A percentile compares a stretch with the other conserved stretches of the same genome.
These are phyloP conservation scores for Exophiala calicioides DNA, from an alignment of 2,329 filamentous ascomycete genomes.

Conservation along the genomic window DNA sequence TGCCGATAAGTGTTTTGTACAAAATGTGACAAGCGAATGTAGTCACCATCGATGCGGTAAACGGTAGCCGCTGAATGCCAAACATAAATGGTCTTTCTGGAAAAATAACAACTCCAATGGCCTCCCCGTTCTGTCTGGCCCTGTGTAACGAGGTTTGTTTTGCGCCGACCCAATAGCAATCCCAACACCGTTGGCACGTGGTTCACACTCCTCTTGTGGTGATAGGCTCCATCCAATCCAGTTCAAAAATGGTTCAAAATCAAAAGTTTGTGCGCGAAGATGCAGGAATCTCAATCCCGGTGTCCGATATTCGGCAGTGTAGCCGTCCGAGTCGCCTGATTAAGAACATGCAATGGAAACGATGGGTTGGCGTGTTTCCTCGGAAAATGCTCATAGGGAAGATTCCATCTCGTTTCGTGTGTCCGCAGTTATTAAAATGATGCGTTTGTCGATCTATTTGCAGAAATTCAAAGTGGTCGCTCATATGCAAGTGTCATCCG, in stretches of 20 bases:
- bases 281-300: too few species aligned
- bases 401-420: not conserved
- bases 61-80: constrained; percentile 22
- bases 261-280: constrained; percentile 2
- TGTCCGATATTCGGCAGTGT: not conserved
- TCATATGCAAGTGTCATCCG: constrained; percentile 24
- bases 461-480: constrained; percentile 18
- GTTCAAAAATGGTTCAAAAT: not conserved
- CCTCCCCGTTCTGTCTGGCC: too few species aligned
- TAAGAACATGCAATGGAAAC: not conserved
- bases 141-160: too few species aligned
- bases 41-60: constrained; percentile 22
- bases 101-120: constrained; percentile 10
- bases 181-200: too few species aligned
- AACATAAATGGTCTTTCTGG: constrained; percentile 1
- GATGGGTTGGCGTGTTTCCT: constrained; percentile 6
- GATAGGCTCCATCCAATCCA: too few species aligned
- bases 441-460: constrained; percentile 17
- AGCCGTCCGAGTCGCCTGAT: constrained; percentile 9
- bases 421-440: constrained; percentile 1
- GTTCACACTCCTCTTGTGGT: too few species aligned
- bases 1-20: constrained; percentile 27
- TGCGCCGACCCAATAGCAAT: too few species aligned
- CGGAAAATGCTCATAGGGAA: not conserved
- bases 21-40: constrained; percentile 27